Percentiles rank a stretch among this genome's conserved stretches.
These are phyloP conservation scores for Crithidia thermophila DNA, from an alignment of 208 protist species.

Conservation along the genomic window DNA sequence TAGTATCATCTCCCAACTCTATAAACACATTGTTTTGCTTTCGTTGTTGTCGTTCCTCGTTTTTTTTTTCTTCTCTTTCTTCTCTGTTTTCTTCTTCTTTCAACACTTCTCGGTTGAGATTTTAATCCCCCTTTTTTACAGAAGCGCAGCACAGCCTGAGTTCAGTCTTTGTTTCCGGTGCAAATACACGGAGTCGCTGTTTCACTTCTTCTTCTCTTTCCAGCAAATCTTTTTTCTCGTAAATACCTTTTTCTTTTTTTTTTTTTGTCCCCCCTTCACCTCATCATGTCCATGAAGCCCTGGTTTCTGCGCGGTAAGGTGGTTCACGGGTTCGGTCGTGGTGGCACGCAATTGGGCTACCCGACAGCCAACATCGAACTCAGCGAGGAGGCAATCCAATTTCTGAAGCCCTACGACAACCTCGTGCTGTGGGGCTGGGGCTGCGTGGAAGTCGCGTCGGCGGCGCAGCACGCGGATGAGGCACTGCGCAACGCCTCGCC, in stretches of 20 bases:
- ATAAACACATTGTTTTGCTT: background rate
- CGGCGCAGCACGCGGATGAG: background rate
- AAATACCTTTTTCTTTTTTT: background rate
- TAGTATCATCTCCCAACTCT: too few species aligned
- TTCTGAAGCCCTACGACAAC: slow-evolving; percentile 62
- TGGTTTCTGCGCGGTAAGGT: slow-evolving; percentile 80
- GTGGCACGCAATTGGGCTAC: slow-evolving; percentile 86
- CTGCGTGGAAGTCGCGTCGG: slow-evolving; percentile 43
- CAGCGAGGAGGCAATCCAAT: slow-evolving; percentile 33
- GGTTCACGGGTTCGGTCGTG: slow-evolving; percentile 84
- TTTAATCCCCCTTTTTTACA: too few species aligned
- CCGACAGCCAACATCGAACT: slow-evolving; percentile 89
- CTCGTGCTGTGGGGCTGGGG: slow-evolving; percentile 87
- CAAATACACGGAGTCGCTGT: background rate
- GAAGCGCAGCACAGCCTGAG: too few species aligned
- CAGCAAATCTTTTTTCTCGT: slow-evolving; percentile 1
- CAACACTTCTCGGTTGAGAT: too few species aligned
- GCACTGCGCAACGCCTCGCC: background rate
- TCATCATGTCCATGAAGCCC: slow-evolving; percentile 30
- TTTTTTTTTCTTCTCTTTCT: background rate
- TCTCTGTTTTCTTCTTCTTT: background rate
- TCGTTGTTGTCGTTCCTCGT: background rate
- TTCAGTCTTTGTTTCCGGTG: too few species aligned
- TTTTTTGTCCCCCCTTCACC: background rate
- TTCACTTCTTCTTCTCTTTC: background rate